Evolutionary conservation across 495 filamentous ascomycete genomes (phyloP), one percentile per base, ranked within the genome.

Genomic region (Tuber umbilicatum): DNA sequence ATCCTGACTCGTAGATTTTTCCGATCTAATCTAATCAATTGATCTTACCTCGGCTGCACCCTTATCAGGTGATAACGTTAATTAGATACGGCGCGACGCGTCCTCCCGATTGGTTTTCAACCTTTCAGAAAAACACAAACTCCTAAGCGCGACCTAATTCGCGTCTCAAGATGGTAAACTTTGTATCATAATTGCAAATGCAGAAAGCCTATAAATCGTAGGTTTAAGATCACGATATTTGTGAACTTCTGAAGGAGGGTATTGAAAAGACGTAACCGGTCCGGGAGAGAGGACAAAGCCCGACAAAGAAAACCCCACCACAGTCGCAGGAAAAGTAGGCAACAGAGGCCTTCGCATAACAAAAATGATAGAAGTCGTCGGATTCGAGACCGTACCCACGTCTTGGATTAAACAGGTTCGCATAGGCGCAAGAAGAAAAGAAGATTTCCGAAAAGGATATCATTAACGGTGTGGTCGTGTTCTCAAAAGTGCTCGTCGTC

Each of bases 1-100:
- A 64, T 43, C 55, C 41, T 68, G 64, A 41, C 41, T 23, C 0
- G 17, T 12, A 19, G 10, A 70, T 70, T 70, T 70, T 41, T 39
- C 70, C 68, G 21, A 75, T 75, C 76, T 75, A 78, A 78, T 78
- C 76, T 77, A 73, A 74, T 74, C 76, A 17, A 9, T 14, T 7
- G 16, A 39, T 71, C 74, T 76, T 76, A 75, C 75, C 73, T 21
- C 0, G 19, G 55, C 0, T 35, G 27, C 27, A 35, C 27, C 4
- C 14, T 35, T 64, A 35, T 64, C 55, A 35, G 39, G 43, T 23
- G 47, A 41, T 47, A 47, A 73, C 70, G 70, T 43, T 40, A 42
- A 35, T 39, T 27, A 70, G 31, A 40, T 37, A 35, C 31, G 16
- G 35, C 37, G 47, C 39, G 37, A 70, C 64, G 70, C 68, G 42